These are phyloP conservation scores for Heterobasidion irregulare DNA, from an alignment of 1,284 basidiomycete species.

Conservation along the genomic window DNA sequence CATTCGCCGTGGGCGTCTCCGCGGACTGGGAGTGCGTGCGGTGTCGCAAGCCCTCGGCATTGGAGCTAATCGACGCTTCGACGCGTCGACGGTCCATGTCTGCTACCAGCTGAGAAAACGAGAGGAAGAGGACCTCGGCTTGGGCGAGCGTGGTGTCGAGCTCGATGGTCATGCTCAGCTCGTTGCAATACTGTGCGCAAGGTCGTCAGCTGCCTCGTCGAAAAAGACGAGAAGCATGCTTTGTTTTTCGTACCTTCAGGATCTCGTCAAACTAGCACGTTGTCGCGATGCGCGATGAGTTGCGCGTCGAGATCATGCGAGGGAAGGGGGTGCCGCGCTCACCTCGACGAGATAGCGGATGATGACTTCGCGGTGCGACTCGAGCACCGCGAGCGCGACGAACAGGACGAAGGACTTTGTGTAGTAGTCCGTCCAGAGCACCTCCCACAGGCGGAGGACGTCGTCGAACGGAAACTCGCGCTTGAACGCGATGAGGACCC, in stretches of 20 bases:
- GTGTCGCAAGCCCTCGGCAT: slow-evolving; percentile 5
- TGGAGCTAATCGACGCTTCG: slow-evolving; percentile 24
- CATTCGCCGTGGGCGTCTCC: slow-evolving; percentile 18
- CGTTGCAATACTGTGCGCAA: slow-evolving; percentile 72
- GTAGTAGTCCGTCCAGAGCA: slow-evolving; percentile 92
- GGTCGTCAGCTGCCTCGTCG: slow-evolving; percentile 5
- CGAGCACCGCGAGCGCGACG: slow-evolving; percentile 87
- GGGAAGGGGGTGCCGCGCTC: slow-evolving; percentile 14
- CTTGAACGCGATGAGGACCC: slow-evolving; percentile 89
- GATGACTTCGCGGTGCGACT: slow-evolving; percentile 91
- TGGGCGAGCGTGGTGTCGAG: slow-evolving; percentile 87
- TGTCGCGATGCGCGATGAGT: neutral
- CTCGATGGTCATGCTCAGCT: slow-evolving; percentile 91
- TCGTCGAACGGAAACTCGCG: slow-evolving; percentile 91
- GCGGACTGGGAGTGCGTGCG: slow-evolving; percentile 5
- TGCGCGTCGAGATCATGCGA: neutral
- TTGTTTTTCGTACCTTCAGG: slow-evolving; percentile 61
- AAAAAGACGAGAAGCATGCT: neutral
- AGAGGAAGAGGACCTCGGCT: slow-evolving; percentile 88
- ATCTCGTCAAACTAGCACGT: slow-evolving; percentile 74
- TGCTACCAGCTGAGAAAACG: slow-evolving; percentile 79
- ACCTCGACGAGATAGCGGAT: slow-evolving; percentile 89
- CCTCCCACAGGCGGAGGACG: slow-evolving; percentile 89
- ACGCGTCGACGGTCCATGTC: slow-evolving; percentile 75
- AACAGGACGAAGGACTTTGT: slow-evolving; percentile 89